Percentiles rank a stretch among this genome's conserved stretches.
Evolutionary conservation across 1,284 basidiomycete species (phyloP).

Genomic region (Ceratobasidium sp.): DNA sequence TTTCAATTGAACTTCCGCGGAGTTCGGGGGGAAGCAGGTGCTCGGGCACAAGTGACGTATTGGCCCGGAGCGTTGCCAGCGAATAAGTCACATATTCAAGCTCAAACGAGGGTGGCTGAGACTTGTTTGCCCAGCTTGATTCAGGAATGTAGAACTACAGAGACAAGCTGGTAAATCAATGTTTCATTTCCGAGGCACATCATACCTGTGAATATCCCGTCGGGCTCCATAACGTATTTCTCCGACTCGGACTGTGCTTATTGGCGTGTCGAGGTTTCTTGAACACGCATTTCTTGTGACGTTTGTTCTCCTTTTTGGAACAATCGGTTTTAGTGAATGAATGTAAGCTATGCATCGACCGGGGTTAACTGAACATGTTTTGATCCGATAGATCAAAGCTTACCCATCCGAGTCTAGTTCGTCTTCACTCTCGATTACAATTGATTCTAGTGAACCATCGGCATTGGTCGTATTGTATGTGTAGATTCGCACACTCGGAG

Average conservation of each 20-base stretch:
- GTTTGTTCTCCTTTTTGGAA: conserved; percentile 57
- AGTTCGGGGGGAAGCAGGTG: conserved; percentile 64
- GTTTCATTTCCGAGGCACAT: conserved; percentile 47
- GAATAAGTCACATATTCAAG: conserved; percentile 81
- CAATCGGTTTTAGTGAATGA: conserved; percentile 59
- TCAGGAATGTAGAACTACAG: conserved; percentile 78
- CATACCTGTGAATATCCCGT: conserved; percentile 81
- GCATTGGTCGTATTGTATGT: conserved; percentile 72
- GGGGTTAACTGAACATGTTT: not conserved
- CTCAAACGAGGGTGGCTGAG: conserved; percentile 66
- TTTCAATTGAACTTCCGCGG: conserved; percentile 47
- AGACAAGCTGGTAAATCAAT: conserved; percentile 48
- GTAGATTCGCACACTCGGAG: conserved; percentile 83
- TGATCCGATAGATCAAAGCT: not conserved
- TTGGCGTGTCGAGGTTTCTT: conserved; percentile 67
- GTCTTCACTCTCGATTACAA: not conserved
- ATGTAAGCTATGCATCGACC: conserved; percentile 44
- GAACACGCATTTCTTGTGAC: conserved; percentile 64
- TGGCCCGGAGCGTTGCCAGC: conserved; percentile 50
- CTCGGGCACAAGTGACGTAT: conserved; percentile 64
- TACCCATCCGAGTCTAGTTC: not conserved
- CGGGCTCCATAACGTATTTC: conserved; percentile 72
- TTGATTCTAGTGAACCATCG: conserved; percentile 41
- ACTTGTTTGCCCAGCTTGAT: conserved; percentile 62
- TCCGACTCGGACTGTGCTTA: conserved; percentile 70